These are phyloP conservation scores for Cryptococcus sp. DNA, from an alignment of 1,284 basidiomycete species.

Conservation along the genomic window DNA sequence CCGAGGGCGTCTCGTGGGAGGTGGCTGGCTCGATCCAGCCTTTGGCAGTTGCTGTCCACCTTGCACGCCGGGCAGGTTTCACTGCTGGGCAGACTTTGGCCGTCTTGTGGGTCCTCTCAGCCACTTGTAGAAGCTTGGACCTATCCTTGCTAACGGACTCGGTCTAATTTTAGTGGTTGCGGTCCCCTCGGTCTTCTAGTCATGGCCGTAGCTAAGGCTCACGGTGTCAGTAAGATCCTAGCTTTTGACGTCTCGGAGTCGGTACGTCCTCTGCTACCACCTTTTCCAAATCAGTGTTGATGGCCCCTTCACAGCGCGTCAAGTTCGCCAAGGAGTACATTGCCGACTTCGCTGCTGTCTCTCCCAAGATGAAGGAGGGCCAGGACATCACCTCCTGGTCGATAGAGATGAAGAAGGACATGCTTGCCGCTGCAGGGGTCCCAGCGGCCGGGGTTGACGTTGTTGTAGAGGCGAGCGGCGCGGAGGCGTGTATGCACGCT, in stretches of 20 bases:
- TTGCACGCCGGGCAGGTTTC: conserved; percentile 20
- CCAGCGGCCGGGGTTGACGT: conserved; percentile 51
- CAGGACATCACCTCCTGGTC: conserved; percentile 4
- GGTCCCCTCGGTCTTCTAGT: conserved; percentile 39
- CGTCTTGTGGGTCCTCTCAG: neutral
- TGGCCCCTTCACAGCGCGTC: conserved; percentile 56
- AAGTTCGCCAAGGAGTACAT: conserved; percentile 80
- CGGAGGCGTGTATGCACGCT: conserved; percentile 60
- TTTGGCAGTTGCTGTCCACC: conserved; percentile 79
- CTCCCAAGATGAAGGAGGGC: conserved; percentile 3
- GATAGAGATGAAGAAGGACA: conserved; percentile 48
- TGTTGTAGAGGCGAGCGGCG: conserved; percentile 58
- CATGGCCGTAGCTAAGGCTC: conserved; percentile 84
- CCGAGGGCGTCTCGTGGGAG: conserved; percentile 17
- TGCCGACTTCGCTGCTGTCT: conserved; percentile 55
- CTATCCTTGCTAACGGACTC: neutral
- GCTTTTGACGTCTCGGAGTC: conserved; percentile 57
- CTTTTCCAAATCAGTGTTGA: no score
- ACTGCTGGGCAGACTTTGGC: conserved; percentile 10
- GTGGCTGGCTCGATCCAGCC: conserved; percentile 53
- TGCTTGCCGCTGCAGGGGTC: conserved; percentile 48
- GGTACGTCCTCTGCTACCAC: no score
- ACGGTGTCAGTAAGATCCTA: conserved; percentile 72
- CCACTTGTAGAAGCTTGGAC: neutral
- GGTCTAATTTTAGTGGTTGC: neutral